Conservation (phyloP, 805 yeast species). For the Scheffersomyces coipomensis region DNA sequence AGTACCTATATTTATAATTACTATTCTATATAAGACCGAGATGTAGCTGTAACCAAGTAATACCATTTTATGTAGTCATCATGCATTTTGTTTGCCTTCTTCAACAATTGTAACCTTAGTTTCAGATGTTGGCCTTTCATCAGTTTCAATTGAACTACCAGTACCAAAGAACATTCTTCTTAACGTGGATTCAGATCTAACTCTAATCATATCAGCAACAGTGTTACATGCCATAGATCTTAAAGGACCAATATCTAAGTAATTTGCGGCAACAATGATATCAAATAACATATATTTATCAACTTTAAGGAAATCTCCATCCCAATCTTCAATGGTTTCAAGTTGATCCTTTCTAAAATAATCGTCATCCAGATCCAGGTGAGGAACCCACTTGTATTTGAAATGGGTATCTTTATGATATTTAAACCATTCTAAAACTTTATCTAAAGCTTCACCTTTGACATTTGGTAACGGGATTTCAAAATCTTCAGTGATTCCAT, state of each 20-base stretch:
- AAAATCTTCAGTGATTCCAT: constrained; percentile 64
- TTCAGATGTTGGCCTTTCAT: no score
- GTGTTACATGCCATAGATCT: constrained; percentile 78
- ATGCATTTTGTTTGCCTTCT: no score
- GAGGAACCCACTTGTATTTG: no score
- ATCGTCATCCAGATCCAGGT: constrained; percentile 79
- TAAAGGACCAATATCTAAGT: constrained; percentile 70
- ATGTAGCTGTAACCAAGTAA: no score
- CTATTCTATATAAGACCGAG: no score
- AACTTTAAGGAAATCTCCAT: constrained; percentile 86
- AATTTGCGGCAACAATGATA: constrained; percentile 78
- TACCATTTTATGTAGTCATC: no score
- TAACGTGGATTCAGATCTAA: constrained; percentile 77
- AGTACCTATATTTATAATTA: no score
- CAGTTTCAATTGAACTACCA: no score
- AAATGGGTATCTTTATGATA: constrained; percentile 81
- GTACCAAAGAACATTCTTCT: constrained; percentile 78
- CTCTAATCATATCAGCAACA: constrained; percentile 82
- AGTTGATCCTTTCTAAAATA: constrained; percentile 81
- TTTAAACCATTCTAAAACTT: constrained; percentile 95
- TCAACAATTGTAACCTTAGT: no score
- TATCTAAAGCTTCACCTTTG: constrained; percentile 78
- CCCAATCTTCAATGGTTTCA: constrained; percentile 96
- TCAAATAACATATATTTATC: constrained; percentile 89
- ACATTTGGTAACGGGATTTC: constrained; percentile 91